Percentiles rank a stretch among this genome's conserved stretches.
phyloP scores from a whole-genome alignment of 208 protist genomes.

The Polymyxa betae region DNA sequence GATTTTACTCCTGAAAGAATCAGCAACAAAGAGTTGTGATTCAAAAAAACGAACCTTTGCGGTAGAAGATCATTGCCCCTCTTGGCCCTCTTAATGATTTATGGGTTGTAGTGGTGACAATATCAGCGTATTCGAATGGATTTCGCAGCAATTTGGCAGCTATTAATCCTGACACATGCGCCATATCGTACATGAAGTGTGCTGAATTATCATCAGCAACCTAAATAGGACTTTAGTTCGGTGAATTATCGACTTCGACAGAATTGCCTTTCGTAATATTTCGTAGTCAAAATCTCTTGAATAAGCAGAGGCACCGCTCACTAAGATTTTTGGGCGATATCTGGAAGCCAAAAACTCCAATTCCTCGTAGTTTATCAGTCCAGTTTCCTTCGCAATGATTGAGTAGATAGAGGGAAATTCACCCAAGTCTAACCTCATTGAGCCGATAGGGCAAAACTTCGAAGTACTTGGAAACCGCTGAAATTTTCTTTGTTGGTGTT shows the following conservation, averaged over 20 bases:
- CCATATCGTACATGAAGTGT: conserved; percentile 96
- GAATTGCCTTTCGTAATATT: conserved; percentile 63
- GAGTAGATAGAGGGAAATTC: not conserved
- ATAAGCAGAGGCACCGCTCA: conserved; percentile 88
- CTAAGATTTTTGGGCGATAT: not conserved
- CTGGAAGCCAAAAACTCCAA: not conserved
- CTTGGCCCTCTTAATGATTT: conserved; percentile 90
- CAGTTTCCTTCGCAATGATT: conserved; percentile 69
- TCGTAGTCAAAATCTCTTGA: conserved; percentile 94
- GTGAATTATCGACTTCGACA: conserved; percentile 24
- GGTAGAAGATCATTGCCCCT: conserved; percentile 92
- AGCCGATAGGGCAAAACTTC: conserved; percentile 94
- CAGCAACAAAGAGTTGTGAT: not conserved
- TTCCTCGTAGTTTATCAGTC: conserved; percentile 93
- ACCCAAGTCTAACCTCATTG: conserved; percentile 63
- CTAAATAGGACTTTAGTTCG: conserved; percentile 41
- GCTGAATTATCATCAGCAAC: conserved; percentile 83
- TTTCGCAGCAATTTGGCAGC: conserved; percentile 46
- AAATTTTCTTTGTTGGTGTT: conserved; percentile 91
- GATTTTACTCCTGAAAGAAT: not conserved
- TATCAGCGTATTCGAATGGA: conserved; percentile 93
- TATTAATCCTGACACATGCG: conserved; percentile 86
- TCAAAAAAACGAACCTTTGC: conserved; percentile 73
- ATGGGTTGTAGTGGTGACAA: conserved; percentile 99
- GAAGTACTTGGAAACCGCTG: conserved; percentile 95